Conservation (phyloP, 163 green algal genomes). For the Scenedesmus sp. region DNA sequence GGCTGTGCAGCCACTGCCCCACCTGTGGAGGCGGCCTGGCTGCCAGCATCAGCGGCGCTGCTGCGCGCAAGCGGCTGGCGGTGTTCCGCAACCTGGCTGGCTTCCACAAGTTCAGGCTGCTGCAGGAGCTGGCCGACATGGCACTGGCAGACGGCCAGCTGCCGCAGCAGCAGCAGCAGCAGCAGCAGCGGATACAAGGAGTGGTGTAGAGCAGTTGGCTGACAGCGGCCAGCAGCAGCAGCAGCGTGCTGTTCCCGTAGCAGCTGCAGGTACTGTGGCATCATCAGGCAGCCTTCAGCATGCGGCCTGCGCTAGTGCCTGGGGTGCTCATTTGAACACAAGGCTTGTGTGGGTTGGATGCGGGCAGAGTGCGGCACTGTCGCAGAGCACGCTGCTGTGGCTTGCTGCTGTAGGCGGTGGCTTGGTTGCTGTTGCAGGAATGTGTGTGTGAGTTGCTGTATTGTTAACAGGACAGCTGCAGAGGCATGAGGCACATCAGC, state of each 20-base stretch:
- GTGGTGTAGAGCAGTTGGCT: neutral
- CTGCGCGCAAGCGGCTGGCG: slow-evolving; percentile 60
- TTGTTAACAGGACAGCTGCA: too few species aligned
- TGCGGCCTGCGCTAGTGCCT: neutral
- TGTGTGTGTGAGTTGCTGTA: too few species aligned
- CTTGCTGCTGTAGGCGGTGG: too few species aligned
- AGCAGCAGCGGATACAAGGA: neutral
- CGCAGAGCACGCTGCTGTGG: too few species aligned
- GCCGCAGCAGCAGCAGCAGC: neutral
- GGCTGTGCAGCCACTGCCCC: slow-evolving; percentile 72
- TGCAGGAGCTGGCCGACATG: slow-evolving; percentile 69
- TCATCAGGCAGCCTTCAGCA: neutral
- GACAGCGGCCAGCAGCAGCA: neutral
- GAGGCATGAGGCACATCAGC: too few species aligned
- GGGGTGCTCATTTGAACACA: too few species aligned
- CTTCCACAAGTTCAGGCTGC: slow-evolving; percentile 80
- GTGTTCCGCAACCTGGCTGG: slow-evolving; percentile 72
- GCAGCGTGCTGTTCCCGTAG: neutral
- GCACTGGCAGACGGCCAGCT: slow-evolving; percentile 28
- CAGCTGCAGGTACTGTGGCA: neutral
- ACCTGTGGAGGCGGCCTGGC: slow-evolving; percentile 74
- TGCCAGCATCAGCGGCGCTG: slow-evolving; percentile 48
- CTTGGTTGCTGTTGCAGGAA: too few species aligned
- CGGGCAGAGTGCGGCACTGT: too few species aligned
- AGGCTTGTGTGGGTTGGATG: too few species aligned